phyloP scores from a whole-genome alignment of 768 basidiomycete genomes.

The Dioszegia crocea region DNA sequence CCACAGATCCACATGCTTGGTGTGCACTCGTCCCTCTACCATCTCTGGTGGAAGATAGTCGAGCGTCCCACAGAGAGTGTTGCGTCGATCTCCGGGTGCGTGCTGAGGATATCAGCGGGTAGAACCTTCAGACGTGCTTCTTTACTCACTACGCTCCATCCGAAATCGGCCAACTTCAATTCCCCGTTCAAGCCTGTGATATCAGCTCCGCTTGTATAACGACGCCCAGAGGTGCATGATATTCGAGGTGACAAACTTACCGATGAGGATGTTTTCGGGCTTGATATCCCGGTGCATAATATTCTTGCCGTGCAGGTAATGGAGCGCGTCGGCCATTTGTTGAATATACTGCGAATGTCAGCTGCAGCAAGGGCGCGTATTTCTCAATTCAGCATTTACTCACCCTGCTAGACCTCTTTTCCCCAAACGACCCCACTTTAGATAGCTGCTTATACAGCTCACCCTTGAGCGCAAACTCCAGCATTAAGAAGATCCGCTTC shows the following conservation, averaged over 20 bases:
- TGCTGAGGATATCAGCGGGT: slow-evolving; percentile 52
- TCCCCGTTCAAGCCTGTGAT: slow-evolving; percentile 70
- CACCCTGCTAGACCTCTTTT: slow-evolving; percentile 69
- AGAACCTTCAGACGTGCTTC: background rate
- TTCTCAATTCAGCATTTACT: too few relatives aligned
- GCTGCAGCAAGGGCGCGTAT: too few relatives aligned
- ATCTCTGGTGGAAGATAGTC: slow-evolving; percentile 98
- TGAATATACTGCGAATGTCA: slow-evolving; percentile 68
- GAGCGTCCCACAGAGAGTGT: slow-evolving; percentile 88
- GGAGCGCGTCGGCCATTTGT: slow-evolving; percentile 95
- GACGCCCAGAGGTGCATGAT: background rate
- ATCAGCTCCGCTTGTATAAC: too few relatives aligned
- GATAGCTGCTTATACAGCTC: slow-evolving; percentile 94
- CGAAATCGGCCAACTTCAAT: slow-evolving; percentile 96
- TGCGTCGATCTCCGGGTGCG: slow-evolving; percentile 78
- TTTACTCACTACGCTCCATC: slow-evolving; percentile 65
- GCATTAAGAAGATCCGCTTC: slow-evolving; percentile 95
- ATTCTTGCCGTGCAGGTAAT: slow-evolving; percentile 88
- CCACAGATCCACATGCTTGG: slow-evolving; percentile 90
- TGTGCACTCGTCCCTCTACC: slow-evolving; percentile 88
- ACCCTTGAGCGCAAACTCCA: slow-evolving; percentile 95
- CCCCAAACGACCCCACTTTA: slow-evolving; percentile 78
- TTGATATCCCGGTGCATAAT: slow-evolving; percentile 99
- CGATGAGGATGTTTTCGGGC: slow-evolving; percentile 91
- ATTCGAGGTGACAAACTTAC: slow-evolving; percentile 47